Evolutionary conservation across 257 asterid genomes (phyloP).

Genomic region (Solanum dulcamara): DNA sequence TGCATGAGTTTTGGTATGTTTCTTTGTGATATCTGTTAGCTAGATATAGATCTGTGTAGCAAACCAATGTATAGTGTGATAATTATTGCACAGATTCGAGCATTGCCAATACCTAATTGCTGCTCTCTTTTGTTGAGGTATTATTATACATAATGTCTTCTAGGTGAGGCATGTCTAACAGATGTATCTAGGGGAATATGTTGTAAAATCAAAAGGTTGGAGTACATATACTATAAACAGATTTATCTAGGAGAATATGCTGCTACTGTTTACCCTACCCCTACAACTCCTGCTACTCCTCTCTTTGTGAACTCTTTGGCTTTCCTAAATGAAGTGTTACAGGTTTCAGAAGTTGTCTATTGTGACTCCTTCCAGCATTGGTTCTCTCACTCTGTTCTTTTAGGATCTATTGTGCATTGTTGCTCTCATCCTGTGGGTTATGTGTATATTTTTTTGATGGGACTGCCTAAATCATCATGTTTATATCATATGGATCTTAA

Average conservation of each 20-base stretch:
- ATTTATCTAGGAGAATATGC: neutral
- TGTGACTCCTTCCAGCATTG: neutral
- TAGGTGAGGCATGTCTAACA: neutral
- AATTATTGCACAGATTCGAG: neutral
- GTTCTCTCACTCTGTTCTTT: neutral
- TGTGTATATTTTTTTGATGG: neutral
- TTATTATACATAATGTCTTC: neutral
- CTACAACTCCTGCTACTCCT: neutral
- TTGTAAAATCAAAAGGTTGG: neutral
- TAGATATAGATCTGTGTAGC: neutral
- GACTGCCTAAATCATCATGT: neutral
- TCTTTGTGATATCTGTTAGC: neutral
- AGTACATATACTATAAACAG: neutral
- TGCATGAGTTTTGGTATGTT: conserved; percentile 9
- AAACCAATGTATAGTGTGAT: neutral
- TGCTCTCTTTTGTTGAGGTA: neutral
- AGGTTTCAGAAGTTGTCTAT: neutral
- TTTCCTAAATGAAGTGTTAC: neutral
- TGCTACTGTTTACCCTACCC: neutral
- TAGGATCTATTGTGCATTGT: neutral
- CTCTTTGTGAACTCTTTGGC: neutral
- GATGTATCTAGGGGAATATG: neutral
- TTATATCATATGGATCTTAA: neutral
- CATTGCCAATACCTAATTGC: neutral
- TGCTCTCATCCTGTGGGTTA: neutral